phyloP scores from a whole-genome alignment of 2,329 filamentous ascomycete genomes.

The Alternaria consortialis region DNA sequence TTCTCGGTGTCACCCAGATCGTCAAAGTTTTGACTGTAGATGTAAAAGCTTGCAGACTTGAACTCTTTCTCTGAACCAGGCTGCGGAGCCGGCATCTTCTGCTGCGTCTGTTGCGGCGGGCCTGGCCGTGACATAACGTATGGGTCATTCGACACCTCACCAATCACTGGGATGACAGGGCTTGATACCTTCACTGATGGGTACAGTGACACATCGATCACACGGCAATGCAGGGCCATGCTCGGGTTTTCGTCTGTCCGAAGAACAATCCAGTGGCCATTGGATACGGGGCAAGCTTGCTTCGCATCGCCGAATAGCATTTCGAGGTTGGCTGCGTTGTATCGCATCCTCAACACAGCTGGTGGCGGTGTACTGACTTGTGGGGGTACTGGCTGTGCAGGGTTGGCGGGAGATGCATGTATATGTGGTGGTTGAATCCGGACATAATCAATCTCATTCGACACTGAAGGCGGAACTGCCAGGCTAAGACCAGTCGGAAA shows the following conservation, averaged over 20 bases:
- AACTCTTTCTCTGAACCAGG: slow-evolving; percentile 33
- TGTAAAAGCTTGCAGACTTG: slow-evolving; percentile 46
- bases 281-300: slow-evolving; percentile 48
- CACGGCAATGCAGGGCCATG: slow-evolving; percentile 59
- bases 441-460: slow-evolving; percentile 29
- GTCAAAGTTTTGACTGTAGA: slow-evolving; percentile 68
- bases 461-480: slow-evolving; percentile 56
- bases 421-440: neutral
- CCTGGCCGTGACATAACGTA: neutral
- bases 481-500: slow-evolving; percentile 67
- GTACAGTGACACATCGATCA: slow-evolving; percentile 57
- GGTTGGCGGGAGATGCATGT: neutral
- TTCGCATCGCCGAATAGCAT: slow-evolving; percentile 53
- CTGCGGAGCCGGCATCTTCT: neutral
- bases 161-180: slow-evolving; percentile 29
- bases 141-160: neutral
- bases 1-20: slow-evolving; percentile 59
- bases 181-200: slow-evolving; percentile 52
- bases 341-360: slow-evolving; percentile 27
- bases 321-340: slow-evolving; percentile 52
- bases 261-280: slow-evolving; percentile 64
- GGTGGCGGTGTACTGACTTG: neutral
- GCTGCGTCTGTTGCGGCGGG: neutral
- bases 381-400: neutral
- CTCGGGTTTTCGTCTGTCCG: slow-evolving; percentile 24